Evolutionary conservation across 1,284 basidiomycete genomes (phyloP).

Genomic region (Pyrrhoderma lamaoense): DNA sequence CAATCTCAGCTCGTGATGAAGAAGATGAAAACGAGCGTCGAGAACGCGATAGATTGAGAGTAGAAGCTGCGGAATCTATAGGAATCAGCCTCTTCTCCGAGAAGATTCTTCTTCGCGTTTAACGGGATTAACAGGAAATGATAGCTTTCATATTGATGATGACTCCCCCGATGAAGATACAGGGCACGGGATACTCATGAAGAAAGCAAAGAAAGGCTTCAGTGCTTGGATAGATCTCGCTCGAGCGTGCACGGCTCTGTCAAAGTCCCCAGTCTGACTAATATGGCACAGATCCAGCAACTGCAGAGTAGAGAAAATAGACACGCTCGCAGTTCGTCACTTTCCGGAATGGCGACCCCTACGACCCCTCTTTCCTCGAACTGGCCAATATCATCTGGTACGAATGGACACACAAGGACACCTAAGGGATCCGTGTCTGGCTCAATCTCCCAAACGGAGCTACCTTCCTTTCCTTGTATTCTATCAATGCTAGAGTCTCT

Average conservation of each 20-base stretch:
- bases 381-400: constrained; percentile 8
- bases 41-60: constrained; percentile 62
- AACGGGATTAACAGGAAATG: constrained; percentile 12
- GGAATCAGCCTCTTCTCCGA: constrained; percentile 42
- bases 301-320: constrained; percentile 7
- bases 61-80: constrained; percentile 67
- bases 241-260: constrained; percentile 9
- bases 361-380: constrained; percentile 8
- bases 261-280: not conserved
- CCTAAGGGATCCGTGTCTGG: constrained; percentile 28
- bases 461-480: constrained; percentile 57
- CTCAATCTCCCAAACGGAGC: constrained; percentile 21
- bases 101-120: constrained; percentile 23
- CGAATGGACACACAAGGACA: constrained; percentile 26
- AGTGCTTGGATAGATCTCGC: constrained; percentile 8
- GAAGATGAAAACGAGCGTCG: constrained; percentile 50
- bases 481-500: constrained; percentile 42
- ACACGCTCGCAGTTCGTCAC: constrained; percentile 15
- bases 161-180: constrained; percentile 15
- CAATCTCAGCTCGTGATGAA: constrained; percentile 23
- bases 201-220: constrained; percentile 10
- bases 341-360: constrained; percentile 11
- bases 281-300: not conserved
- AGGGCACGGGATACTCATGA: not conserved
- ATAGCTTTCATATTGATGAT: constrained; percentile 20